Conservation (phyloP, 768 basidiomycete genomes). For the Russula brevipes region DNA sequence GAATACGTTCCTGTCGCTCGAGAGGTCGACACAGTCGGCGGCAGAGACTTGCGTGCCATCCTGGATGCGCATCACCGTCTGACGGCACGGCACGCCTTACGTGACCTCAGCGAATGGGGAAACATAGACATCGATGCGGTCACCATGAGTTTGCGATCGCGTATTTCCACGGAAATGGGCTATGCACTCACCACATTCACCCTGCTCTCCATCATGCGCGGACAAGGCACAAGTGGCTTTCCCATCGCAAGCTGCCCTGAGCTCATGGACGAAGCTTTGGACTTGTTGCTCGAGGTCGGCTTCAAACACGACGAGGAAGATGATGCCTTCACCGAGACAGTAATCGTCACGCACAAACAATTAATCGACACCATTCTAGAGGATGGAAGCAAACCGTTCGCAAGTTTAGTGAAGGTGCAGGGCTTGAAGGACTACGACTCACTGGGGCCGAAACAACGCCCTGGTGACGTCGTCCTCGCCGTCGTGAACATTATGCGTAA, state of each 20-base stretch:
- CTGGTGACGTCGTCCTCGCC: constrained; percentile 61
- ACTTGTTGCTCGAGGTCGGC: constrained; percentile 77
- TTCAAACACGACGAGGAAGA: constrained; percentile 48
- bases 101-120: constrained; percentile 79
- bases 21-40: constrained; percentile 70
- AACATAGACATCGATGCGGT: constrained; percentile 87
- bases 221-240: constrained; percentile 63
- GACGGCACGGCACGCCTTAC: constrained; percentile 54
- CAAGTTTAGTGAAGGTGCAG: constrained; percentile 45
- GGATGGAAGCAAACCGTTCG: constrained; percentile 54
- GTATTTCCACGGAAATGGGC: constrained; percentile 76
- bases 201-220: constrained; percentile 73
- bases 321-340: constrained; percentile 8
- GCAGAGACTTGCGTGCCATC: constrained; percentile 67
- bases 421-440: constrained; percentile 43
- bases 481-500: constrained; percentile 82
- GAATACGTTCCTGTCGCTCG: constrained; percentile 82
- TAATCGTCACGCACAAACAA: constrained; percentile 60
- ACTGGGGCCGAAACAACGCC: constrained; percentile 57
- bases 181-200: constrained; percentile 87
- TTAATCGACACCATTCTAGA: constrained; percentile 56
- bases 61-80: constrained; percentile 52
- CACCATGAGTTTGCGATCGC: constrained; percentile 86
- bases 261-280: constrained; percentile 79
- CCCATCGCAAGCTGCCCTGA: constrained; percentile 72